Conservation (phyloP, 352 stramenopile species). For the Stramenopiles sp. region DNA sequence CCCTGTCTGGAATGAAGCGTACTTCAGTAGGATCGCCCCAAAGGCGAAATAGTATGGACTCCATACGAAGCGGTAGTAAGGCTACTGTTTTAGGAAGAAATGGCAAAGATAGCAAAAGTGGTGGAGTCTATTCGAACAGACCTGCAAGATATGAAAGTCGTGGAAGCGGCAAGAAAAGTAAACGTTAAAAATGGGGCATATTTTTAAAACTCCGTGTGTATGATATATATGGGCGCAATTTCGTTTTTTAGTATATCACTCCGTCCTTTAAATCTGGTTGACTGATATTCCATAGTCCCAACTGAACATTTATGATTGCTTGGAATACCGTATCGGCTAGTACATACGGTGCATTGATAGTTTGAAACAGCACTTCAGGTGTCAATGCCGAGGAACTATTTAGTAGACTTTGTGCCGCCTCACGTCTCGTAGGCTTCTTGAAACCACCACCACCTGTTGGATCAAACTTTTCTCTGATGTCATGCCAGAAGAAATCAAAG, state of each 20-base stretch:
- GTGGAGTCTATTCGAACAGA: not conserved
- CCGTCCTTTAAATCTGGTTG: not conserved
- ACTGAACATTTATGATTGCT: slow-evolving; percentile 10
- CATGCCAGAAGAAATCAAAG: slow-evolving; percentile 11
- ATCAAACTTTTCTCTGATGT: not conserved
- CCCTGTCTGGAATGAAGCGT: not conserved
- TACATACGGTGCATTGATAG: not conserved
- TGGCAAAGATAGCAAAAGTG: not conserved
- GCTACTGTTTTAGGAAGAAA: not conserved
- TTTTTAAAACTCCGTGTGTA: not conserved
- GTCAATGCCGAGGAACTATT: slow-evolving; percentile 1
- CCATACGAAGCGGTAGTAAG: not conserved
- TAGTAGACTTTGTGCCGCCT: not conserved
- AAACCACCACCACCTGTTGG: not conserved
- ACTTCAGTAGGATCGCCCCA: not conserved
- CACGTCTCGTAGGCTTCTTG: not conserved
- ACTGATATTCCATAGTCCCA: slow-evolving; percentile 5
- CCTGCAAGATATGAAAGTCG: not conserved
- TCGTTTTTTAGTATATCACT: too few species aligned
- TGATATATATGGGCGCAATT: too few species aligned
- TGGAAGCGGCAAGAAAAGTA: not conserved
- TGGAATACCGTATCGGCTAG: slow-evolving; percentile 4
- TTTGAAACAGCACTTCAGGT: not conserved
- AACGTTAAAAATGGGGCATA: not conserved
- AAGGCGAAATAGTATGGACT: not conserved